A percentile compares a stretch with the other conserved stretches of the same genome.
These are phyloP conservation scores for Syzygium malaccense DNA, from an alignment of 441 rosid genomes.

Conservation along the genomic window DNA sequence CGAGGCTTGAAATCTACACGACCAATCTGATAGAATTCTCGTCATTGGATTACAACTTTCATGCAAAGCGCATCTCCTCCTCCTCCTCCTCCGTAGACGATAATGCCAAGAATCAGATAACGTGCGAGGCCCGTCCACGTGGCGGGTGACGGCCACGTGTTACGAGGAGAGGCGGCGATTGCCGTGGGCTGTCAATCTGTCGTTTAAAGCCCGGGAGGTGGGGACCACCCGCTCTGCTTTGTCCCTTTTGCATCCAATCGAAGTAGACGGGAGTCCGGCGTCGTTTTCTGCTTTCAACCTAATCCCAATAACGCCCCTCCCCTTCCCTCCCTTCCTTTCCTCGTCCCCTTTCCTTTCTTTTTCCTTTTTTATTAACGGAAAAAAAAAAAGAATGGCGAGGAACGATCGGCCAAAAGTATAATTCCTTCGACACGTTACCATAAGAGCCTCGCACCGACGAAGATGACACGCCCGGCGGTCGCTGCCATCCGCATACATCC, in stretches of 20 bases:
- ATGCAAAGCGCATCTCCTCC: background rate
- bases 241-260: background rate
- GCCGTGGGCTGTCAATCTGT: background rate
- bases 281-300: background rate
- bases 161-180: background rate
- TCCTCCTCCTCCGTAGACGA: background rate
- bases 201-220: background rate
- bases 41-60: background rate
- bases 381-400: background rate
- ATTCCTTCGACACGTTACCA: background rate
- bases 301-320: background rate
- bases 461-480: background rate
- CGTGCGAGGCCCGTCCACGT: background rate
- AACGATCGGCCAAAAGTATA: background rate
- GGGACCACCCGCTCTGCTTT: background rate
- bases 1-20: background rate
- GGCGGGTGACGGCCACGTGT: background rate
- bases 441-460: background rate
- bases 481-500: background rate
- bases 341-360: background rate
- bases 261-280: background rate
- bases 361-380: background rate
- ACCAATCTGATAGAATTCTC: background rate
- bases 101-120: background rate
- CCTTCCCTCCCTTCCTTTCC: background rate